Base-by-base conservation (phyloP, 768 basidiomycete genomes). In the Leccinum pellstonianum region DNA sequence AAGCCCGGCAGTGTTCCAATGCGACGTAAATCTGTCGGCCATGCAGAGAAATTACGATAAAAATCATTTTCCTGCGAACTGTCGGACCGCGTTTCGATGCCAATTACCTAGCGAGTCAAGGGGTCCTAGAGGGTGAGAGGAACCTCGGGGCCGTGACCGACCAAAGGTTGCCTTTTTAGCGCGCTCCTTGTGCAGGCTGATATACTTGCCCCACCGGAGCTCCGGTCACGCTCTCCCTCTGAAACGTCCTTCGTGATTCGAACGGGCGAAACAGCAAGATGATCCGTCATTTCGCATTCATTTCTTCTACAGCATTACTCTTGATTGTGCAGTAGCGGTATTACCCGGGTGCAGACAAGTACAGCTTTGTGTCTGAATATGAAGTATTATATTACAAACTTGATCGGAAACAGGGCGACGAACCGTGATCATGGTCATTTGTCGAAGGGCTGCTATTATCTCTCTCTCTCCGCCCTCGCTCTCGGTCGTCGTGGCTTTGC, bases 351-450 rank as follows among this genome's bases (percentile, higher is more conserved):
- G 23, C 65, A 38, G 57, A 52, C 52, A 38, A 52, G 58, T 54
- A 37, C 52, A 50, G 49, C 25, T 4, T 48, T 59, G 27, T 55
- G 43, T 46, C 43, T 46, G 43, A 46, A 46, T 46, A 46, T 43
- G 43, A 31, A 31, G 55, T 46, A 47, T 63, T 33, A 33, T 33
- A 33, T 33, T 53, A 65, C 63, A 60, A 62, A 50, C 57, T 54
- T 52, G 60, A 70, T 70, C 60, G 66, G 63, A 58, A 65, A 62
- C 70, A 73, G 25, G 68, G 70, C 41, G 72, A 68, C 72, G 64
- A 57, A 54, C 43, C 38, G 33, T 33, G 27, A 64, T 60, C 60
- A 64, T 59, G 62, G 59, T 63, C 62, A 64, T 65, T 59, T 59
- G 23, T 56, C 62, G 47, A 68, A 63, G 66, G 62, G 62, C 59